phyloP scores from a whole-genome alignment of 176 grass and related monocot genomes.

The Oryza nivara region DNA sequence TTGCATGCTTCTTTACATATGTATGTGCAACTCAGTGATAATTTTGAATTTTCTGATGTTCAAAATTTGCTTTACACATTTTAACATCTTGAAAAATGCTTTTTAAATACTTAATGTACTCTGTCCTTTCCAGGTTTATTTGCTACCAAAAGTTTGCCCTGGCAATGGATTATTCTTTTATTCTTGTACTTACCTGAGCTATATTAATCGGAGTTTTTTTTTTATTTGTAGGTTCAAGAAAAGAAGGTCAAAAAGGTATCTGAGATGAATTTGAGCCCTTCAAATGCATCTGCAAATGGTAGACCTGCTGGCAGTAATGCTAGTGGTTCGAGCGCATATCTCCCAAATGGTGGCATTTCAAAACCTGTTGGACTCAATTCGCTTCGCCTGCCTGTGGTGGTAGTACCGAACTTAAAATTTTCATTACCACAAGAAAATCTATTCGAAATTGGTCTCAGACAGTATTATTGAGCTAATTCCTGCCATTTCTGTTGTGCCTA shows the following conservation, averaged over 20 bases:
- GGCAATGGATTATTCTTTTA: not conserved
- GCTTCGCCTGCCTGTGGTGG: constrained; percentile 90
- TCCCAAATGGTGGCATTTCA: constrained; percentile 62
- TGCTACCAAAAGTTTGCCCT: constrained; percentile 13
- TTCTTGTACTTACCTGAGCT: constrained; percentile 14
- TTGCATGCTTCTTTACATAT: not conserved
- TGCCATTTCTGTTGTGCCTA: constrained; percentile 6
- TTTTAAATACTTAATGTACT: not conserved
- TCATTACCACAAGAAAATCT: constrained; percentile 18
- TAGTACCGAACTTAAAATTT: constrained; percentile 59
- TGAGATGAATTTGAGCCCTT: constrained; percentile 76
- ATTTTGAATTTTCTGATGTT: constrained; percentile 32
- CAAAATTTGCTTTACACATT: constrained; percentile 10
- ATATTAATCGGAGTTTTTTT: constrained; percentile 31
- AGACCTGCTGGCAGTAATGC: constrained; percentile 43
- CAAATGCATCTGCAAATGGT: constrained; percentile 67
- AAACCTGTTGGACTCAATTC: constrained; percentile 52
- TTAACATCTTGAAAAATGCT: not conserved
- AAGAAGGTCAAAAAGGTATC: constrained; percentile 93
- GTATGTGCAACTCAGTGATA: constrained; percentile 11
- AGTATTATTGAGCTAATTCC: constrained; percentile 22
- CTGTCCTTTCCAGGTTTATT: constrained; percentile 1
- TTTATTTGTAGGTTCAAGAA: constrained; percentile 80
- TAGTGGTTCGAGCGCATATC: constrained; percentile 22
- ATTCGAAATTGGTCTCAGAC: not conserved